A percentile compares a stretch with the other conserved stretches of the same genome.
Conservation (phyloP, 2,329 filamentous ascomycete genomes). For the Rhexocercosporidium sp. region DNA sequence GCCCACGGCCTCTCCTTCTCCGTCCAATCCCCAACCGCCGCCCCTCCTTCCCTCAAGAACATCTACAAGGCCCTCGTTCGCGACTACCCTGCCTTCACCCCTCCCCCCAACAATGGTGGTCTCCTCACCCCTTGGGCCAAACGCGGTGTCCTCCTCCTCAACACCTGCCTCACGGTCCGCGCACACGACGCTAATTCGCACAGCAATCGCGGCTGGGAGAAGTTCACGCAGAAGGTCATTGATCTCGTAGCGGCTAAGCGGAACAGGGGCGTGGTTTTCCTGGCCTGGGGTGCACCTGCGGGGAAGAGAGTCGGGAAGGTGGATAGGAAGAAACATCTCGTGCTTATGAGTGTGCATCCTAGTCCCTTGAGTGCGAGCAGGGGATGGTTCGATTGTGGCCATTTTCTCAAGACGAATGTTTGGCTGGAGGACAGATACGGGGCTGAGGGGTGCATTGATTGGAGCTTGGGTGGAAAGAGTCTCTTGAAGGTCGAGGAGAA, state of each 20-base stretch:
- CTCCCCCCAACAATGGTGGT: constrained; percentile 78
- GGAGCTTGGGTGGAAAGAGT: constrained; percentile 59
- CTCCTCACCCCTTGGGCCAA: constrained; percentile 94
- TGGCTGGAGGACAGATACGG: constrained; percentile 86
- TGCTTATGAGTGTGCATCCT: constrained; percentile 87
- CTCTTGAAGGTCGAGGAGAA: neutral
- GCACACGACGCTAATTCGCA: constrained; percentile 89
- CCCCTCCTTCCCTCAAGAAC: constrained; percentile 89
- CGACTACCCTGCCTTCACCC: constrained; percentile 81
- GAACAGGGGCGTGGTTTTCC: constrained; percentile 84
- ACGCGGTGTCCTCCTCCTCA: constrained; percentile 88
- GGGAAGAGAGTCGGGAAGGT: constrained; percentile 78
- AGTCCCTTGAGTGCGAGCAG: constrained; percentile 85
- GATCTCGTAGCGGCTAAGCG: constrained; percentile 82
- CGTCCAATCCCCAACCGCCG: constrained; percentile 84
- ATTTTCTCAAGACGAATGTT: constrained; percentile 82
- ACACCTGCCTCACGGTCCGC: constrained; percentile 92
- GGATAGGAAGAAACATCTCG: constrained; percentile 75
- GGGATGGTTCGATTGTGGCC: constrained; percentile 84
- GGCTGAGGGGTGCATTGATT: constrained; percentile 80
- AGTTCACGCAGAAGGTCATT: constrained; percentile 89
- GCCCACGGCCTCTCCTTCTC: constrained; percentile 97
- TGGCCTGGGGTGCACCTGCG: constrained; percentile 91
- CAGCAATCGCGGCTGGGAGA: constrained; percentile 87
- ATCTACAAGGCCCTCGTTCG: constrained; percentile 89